Evolutionary conservation across 768 basidiomycete genomes (phyloP).

Genomic region (Boletus eberwhitei): DNA sequence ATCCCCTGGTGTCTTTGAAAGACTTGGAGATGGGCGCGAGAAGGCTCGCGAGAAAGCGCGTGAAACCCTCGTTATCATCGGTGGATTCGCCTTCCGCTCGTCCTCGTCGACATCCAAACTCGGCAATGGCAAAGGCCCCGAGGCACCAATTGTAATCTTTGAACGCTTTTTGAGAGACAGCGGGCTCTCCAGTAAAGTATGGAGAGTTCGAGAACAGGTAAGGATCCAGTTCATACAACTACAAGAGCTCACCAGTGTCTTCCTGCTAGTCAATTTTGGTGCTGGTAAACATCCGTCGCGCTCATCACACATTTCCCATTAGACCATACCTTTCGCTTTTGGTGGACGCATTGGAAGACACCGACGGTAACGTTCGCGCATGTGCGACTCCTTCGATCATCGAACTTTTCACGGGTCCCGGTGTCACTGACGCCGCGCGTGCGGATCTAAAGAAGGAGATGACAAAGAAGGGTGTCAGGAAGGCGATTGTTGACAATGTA

Average conservation of each 20-base stretch:
- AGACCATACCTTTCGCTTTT: constrained; percentile 75
- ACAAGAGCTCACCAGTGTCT: neutral
- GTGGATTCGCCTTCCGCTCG: constrained; percentile 64
- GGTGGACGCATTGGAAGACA: constrained; percentile 86
- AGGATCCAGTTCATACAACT: constrained; percentile 18
- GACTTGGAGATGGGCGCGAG: constrained; percentile 76
- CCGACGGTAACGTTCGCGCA: constrained; percentile 86
- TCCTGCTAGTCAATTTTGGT: constrained; percentile 53
- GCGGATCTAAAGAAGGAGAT: constrained; percentile 94
- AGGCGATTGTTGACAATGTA: constrained; percentile 81
- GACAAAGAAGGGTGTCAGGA: constrained; percentile 79
- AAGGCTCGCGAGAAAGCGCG: constrained; percentile 69
- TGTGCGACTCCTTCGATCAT: constrained; percentile 78
- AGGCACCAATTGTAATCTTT: constrained; percentile 66
- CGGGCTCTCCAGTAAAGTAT: constrained; percentile 77
- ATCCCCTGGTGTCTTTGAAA: constrained; percentile 74
- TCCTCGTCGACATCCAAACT: constrained; percentile 46
- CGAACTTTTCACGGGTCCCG: constrained; percentile 80
- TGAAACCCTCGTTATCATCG: constrained; percentile 71
- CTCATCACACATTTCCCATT: constrained; percentile 72
- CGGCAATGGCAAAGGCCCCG: constrained; percentile 56
- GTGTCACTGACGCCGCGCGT: constrained; percentile 80
- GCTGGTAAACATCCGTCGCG: constrained; percentile 69
- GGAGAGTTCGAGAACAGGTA: constrained; percentile 86
- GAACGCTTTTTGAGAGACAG: constrained; percentile 70